A percentile compares a stretch with the other conserved stretches of the same genome.
Conservation (phyloP, 176 grass and related monocot genomes). For the Themeda triandra region DNA sequence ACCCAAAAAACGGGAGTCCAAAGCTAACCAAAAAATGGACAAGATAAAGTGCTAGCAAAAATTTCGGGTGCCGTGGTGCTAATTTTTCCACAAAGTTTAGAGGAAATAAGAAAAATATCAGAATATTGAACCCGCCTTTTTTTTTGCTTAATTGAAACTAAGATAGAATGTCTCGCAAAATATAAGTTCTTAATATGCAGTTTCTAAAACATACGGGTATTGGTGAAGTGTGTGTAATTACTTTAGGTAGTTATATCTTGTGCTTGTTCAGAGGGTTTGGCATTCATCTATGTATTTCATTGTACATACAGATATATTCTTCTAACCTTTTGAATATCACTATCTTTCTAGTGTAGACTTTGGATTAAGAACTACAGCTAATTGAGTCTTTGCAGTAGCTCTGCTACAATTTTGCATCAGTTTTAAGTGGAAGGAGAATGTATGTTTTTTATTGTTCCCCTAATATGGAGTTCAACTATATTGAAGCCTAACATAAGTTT, state of each 20-base stretch:
- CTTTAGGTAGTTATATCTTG: neutral
- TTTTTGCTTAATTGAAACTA: neutral
- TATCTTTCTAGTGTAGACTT: neutral
- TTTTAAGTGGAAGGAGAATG: neutral
- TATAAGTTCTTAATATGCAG: neutral
- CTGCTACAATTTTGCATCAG: neutral
- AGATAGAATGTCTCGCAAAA: neutral
- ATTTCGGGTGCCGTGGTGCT: neutral
- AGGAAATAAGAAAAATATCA: neutral
- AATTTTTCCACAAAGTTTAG: neutral
- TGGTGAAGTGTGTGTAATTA: neutral
- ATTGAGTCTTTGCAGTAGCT: neutral
- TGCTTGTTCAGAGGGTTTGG: neutral
- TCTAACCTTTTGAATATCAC: neutral
- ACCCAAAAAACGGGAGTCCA: too few species aligned
- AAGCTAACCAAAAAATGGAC: too few species aligned
- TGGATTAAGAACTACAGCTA: neutral
- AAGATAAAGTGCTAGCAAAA: too few species aligned
- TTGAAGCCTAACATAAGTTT: neutral
- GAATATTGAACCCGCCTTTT: neutral
- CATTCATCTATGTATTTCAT: neutral
- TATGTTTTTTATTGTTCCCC: neutral
- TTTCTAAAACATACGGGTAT: neutral
- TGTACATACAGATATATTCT: neutral
- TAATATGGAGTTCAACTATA: neutral